phyloP scores from a whole-genome alignment of 2,329 filamentous ascomycete genomes.

The Aspergillus nomiae region DNA sequence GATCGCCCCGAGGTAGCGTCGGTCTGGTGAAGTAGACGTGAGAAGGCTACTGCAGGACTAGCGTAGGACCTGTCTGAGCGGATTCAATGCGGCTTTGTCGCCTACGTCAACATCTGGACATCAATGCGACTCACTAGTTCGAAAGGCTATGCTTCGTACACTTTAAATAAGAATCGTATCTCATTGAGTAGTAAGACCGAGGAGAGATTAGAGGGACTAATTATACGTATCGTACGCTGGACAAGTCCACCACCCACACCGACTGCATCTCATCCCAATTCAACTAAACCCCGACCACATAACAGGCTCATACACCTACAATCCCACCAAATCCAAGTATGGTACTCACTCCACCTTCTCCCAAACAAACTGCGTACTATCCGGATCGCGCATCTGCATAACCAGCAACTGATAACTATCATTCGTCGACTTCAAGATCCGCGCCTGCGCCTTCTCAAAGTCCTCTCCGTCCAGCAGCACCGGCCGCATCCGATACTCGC shows the following conservation, averaged over 20 bases:
- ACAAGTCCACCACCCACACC: no score
- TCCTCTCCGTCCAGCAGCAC: neutral
- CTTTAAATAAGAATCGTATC: neutral
- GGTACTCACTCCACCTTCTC: neutral
- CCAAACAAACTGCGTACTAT: neutral
- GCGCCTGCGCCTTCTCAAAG: neutral
- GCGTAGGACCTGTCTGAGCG: no score
- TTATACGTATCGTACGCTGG: neutral
- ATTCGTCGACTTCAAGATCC: neutral
- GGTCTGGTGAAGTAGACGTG: neutral
- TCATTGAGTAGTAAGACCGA: neutral
- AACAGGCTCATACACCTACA: no score
- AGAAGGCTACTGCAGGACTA: neutral
- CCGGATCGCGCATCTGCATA: neutral
- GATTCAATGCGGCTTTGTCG: neutral
- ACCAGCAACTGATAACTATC: neutral
- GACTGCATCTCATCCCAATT: no score
- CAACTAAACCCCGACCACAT: no score
- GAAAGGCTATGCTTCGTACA: rapidly evolving
- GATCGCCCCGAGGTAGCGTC: neutral
- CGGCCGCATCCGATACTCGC: neutral
- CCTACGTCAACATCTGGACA: neutral
- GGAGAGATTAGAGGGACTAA: neutral
- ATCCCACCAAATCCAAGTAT: no score
- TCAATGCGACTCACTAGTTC: neutral